Evolutionary conservation across 2,329 filamentous ascomycete genomes (phyloP), one percentile per base, ranked within the genome.

Genomic region (Nakataea oryzae): DNA sequence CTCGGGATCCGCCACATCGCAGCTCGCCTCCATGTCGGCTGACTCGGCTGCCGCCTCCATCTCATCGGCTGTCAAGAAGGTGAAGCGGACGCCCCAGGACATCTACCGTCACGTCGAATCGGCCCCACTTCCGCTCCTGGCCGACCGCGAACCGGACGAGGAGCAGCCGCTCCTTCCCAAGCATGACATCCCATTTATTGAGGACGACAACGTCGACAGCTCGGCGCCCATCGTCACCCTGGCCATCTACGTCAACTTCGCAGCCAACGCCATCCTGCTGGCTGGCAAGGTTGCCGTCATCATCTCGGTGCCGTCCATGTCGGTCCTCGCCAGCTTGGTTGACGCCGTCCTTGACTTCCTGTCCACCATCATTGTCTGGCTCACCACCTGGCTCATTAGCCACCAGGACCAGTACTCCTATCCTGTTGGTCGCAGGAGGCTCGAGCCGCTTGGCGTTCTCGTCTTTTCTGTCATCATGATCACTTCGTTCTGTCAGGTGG

Each of bases 381-480:
- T 83, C 9, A 93, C 89, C 0, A 91, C 88, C 1, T 84, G 84
- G 69, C 80, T 93, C 64, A 91, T 93, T 68, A 84, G 86, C 58
- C 83, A 85, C 63, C 85, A 86, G 64, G 89, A 93, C 69, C 85
- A 87, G 67, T 88, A 93, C 71, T 81, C 82, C 27, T 93, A 93
- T 68, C 90, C 90, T 0, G 85, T 92, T n/a, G 90, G 90, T 11
- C 82, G 90, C 24, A 84, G 88, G 61, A 74, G 87, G 58, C 79
- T 95, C 57, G 90, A 93, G 69, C 90, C 90, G 1, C 81, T 95
- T 7, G 90, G 90, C 30, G 87, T 95, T 2, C 78, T 95, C 6
- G 86, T 93, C 62, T 95, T 93, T 75, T 89, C 87, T 21, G 83
- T 93, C 64, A 90, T 93, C 70, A 95, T 95, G 89, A 88, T 93